Evolutionary conservation across 352 stramenopile genomes (phyloP), one percentile per base, ranked within the genome.

Genomic region (Phytophthora brassicae): DNA sequence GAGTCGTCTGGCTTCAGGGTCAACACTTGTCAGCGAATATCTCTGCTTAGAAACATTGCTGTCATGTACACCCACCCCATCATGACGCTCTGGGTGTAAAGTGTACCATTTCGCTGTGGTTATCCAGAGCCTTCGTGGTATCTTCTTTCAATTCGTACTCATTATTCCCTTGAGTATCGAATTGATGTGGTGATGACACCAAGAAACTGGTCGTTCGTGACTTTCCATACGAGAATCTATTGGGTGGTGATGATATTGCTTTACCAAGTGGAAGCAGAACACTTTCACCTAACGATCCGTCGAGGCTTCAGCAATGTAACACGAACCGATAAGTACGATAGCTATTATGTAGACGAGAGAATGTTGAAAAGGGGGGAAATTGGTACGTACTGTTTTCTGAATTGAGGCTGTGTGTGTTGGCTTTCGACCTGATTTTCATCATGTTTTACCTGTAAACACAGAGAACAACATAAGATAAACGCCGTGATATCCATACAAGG

Each of bases 61-160:
- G 8, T 31, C 26, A 31, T n/a, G n/a, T n/a, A n/a, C n/a, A n/a
- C n/a, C n/a, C n/a, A 36, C 29, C 13, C 2, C 29, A 7, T 43
- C 16, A 55, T n/a, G 14, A 14, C 20, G 51, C 11, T 22, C 13
- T 4, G 8, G 8, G n/a, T 35, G 55, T 39, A 43, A 84, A 78
- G 16, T 62, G 56, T 28, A 84, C 16, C 48, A 86, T 71, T 44
- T 88, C 74, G 31, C 76, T 86, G 24, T 75, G 22, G 35, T 60
- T 72, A 17, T 66, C 47, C 20, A 74, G 20, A 29, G n/a, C 33
- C n/a, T 45, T 16, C 47, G 41, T 43, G 13, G 38, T 44, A 16
- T 50, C 45, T 39, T 26, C 39, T 31, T 51, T 22, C 11, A 19
- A 14, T 19, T 57, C 39, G 11, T 57, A 33, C 38, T 43, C 28